Percentiles rank a stretch among this genome's conserved stretches.
Conservation (phyloP, 345 rosid genomes). For the Acer campestre region DNA sequence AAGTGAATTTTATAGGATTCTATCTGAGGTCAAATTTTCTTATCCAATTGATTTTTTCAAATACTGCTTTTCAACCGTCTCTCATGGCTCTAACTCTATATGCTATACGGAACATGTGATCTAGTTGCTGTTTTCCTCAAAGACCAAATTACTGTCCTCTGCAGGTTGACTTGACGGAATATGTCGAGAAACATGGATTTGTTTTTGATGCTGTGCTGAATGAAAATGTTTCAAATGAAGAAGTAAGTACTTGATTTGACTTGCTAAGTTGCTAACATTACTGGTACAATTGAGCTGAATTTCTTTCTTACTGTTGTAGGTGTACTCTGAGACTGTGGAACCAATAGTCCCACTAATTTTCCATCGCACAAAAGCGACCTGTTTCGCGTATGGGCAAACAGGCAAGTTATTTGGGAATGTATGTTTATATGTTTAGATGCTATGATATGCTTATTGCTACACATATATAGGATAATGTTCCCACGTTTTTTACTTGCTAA, state of each 20-base stretch:
- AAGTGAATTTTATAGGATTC: not conserved
- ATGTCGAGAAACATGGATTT: constrained; percentile 64
- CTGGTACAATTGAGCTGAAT: constrained; percentile 10
- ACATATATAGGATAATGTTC: not conserved
- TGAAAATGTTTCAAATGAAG: constrained; percentile 55
- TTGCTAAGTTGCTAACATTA: not conserved
- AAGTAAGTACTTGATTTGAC: constrained; percentile 34
- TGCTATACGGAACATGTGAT: not conserved
- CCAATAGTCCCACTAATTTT: constrained; percentile 60
- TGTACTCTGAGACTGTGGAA: constrained; percentile 59
- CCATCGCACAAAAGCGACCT: constrained; percentile 59
- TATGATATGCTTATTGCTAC: not conserved
- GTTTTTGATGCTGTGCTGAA: constrained; percentile 57
- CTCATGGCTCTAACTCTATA: not conserved
- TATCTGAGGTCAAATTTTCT: not conserved
- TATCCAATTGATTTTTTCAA: not conserved
- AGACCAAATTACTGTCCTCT: constrained; percentile 2
- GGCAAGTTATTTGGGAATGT: constrained; percentile 32
- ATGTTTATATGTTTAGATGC: not conserved
- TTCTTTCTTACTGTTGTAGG: constrained; percentile 27
- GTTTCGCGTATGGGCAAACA: constrained; percentile 69
- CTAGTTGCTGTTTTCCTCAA: not conserved
- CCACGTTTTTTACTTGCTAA: not conserved
- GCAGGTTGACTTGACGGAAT: constrained; percentile 67
- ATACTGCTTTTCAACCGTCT: not conserved